A percentile compares a stretch with the other conserved stretches of the same genome.
phyloP scores from a whole-genome alignment of 2,329 filamentous ascomycete species.

The Fusarium solani-melongenae region DNA sequence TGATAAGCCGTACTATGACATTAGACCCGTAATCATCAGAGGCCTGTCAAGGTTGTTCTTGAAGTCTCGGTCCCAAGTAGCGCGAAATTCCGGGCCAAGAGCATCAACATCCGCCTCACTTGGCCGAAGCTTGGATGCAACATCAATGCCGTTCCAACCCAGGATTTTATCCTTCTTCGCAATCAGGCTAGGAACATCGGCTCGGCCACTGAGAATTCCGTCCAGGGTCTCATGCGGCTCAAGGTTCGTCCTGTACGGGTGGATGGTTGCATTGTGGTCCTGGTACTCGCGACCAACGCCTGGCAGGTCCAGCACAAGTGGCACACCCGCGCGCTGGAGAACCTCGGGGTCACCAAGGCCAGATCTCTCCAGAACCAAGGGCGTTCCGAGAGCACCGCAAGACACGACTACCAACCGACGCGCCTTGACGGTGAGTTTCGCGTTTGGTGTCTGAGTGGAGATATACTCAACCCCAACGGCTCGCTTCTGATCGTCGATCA shows the following conservation, averaged over 20 bases:
- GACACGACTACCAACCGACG: neutral
- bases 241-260: constrained; percentile 56
- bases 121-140: neutral
- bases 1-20: neutral
- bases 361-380: neutral
- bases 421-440: neutral
- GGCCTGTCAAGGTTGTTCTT: neutral
- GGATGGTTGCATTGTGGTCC: constrained; percentile 65
- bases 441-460: neutral
- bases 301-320: constrained; percentile 52
- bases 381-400: neutral
- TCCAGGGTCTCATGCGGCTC: neutral
- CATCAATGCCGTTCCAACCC: neutral
- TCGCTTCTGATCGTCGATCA: neutral
- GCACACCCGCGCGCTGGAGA: neutral
- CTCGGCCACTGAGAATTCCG: neutral
- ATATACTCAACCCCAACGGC: neutral
- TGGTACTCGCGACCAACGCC: constrained; percentile 65
- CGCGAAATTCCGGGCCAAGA: neutral
- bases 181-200: neutral
- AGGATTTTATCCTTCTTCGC: neutral
- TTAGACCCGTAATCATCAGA: neutral
- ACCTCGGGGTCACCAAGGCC: neutral
- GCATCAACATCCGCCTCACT: neutral
- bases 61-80: neutral